Evolutionary conservation across 208 protist species (phyloP).

Genomic region (Leishmania gerbilli): DNA sequence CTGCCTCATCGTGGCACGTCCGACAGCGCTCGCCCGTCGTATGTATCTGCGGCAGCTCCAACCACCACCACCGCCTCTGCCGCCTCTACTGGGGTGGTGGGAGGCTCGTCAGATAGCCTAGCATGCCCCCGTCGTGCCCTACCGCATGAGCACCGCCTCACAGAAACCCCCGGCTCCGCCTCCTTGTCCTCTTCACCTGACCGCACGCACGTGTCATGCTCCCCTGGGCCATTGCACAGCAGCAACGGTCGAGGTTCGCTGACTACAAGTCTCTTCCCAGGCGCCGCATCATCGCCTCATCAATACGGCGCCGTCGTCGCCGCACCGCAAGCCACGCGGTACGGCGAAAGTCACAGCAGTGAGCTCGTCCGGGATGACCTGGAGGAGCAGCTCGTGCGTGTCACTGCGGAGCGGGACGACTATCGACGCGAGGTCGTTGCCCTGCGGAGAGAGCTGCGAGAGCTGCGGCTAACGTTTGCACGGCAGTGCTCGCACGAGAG

Average conservation of each 20-base stretch:
- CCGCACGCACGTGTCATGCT: not conserved
- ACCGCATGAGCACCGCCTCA: conserved; percentile 28
- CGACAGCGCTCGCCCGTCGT: not conserved
- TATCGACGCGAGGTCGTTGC: conserved; percentile 21
- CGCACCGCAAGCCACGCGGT: not conserved
- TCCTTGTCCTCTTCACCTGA: conserved; percentile 5
- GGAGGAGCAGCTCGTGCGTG: conserved; percentile 24
- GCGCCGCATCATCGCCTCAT: not conserved
- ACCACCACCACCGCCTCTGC: not conserved
- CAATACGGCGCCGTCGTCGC: not conserved
- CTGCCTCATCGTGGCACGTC: not conserved
- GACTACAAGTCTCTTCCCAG: not conserved
- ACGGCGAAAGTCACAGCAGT: not conserved
- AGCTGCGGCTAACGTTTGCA: conserved; percentile 6
- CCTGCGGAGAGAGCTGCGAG: conserved; percentile 20
- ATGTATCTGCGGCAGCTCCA: not conserved
- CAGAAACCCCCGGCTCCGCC: conserved; percentile 7
- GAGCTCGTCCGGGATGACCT: conserved; percentile 10
- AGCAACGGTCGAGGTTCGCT: not conserved
- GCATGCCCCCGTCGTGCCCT: conserved; percentile 26
- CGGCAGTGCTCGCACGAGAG: not conserved
- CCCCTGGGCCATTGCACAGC: not conserved
- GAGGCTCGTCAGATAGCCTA: conserved; percentile 18
- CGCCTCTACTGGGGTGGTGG: conserved; percentile 14
- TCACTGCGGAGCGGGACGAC: conserved; percentile 35